Percentiles rank a stretch among this genome's conserved stretches.
phyloP scores from a whole-genome alignment of 768 basidiomycete species.

The Rossbeevera mucosa region DNA sequence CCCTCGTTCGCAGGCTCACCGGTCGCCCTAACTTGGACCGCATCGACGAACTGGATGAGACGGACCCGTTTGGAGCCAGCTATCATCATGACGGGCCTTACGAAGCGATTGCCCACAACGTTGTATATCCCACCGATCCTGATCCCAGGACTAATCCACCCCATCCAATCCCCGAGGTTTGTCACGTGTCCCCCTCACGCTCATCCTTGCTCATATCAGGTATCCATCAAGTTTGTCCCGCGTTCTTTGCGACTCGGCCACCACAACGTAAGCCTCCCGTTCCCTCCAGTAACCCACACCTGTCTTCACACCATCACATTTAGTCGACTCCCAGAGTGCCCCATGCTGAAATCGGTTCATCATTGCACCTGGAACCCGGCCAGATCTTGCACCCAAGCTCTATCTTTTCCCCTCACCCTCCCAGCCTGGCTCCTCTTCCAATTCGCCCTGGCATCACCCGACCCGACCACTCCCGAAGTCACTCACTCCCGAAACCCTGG shows the following conservation, averaged over 20 bases:
- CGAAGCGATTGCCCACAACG: slow-evolving; percentile 47
- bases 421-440: slow-evolving; percentile 1
- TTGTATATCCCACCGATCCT: slow-evolving; percentile 8
- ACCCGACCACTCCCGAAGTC: slow-evolving; percentile 10
- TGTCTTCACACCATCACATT: slow-evolving; percentile 9
- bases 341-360: slow-evolving; percentile 30
- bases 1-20: slow-evolving; percentile 26
- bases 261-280: slow-evolving; percentile 17
- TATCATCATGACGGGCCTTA: slow-evolving; percentile 76
- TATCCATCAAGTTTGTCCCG: slow-evolving; percentile 11
- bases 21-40: slow-evolving; percentile 46
- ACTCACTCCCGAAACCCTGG: slow-evolving; percentile 10
- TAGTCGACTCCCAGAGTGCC: slow-evolving; percentile 10
- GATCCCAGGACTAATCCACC: background rate
- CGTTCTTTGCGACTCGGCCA: slow-evolving; percentile 8
- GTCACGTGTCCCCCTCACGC: slow-evolving; percentile 10
- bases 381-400: slow-evolving; percentile 47
- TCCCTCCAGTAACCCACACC: background rate
- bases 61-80: slow-evolving; percentile 58
- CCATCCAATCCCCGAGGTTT: slow-evolving; percentile 17
- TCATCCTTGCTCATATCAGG: slow-evolving; percentile 8
- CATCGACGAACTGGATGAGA: slow-evolving; percentile 77
- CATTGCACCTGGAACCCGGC: slow-evolving; percentile 50
- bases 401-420: slow-evolving; percentile 9
- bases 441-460: background rate